A percentile compares a stretch with the other conserved stretches of the same genome.
Evolutionary conservation across 768 basidiomycete species (phyloP).

Genomic region (Auricularia cornea): DNA sequence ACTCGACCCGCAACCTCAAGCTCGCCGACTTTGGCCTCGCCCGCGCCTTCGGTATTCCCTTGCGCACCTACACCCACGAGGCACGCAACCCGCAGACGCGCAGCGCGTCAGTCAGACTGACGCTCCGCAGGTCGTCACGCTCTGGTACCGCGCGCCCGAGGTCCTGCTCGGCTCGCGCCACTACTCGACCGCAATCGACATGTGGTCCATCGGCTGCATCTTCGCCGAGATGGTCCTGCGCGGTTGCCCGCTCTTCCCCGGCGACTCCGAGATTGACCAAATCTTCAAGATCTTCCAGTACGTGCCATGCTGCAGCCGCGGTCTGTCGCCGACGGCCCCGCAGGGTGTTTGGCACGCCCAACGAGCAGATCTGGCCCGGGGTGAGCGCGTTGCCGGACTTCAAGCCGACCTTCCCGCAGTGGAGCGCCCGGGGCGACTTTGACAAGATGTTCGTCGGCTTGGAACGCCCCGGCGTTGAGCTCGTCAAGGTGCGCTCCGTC

Average conservation of each 20-base stretch:
- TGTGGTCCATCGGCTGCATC: slow-evolving; percentile 98
- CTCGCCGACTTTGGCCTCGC: slow-evolving; percentile 95
- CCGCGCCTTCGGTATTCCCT: slow-evolving; percentile 94
- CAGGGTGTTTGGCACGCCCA: slow-evolving; percentile 91
- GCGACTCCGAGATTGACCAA: slow-evolving; percentile 99
- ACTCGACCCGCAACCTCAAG: slow-evolving; percentile 84
- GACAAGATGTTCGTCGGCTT: slow-evolving; percentile 54
- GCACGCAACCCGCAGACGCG: slow-evolving; percentile 31
- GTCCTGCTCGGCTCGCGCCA: slow-evolving; percentile 92
- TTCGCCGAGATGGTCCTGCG: slow-evolving; percentile 98
- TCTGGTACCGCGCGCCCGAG: slow-evolving; percentile 99
- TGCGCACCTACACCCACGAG: slow-evolving; percentile 99
- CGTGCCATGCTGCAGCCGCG: slow-evolving; percentile 15
- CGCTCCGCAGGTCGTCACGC: slow-evolving; percentile 76
- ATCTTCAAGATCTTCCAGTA: slow-evolving; percentile 99
- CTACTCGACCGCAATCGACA: slow-evolving; percentile 96
- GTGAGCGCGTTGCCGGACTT: slow-evolving; percentile 85
- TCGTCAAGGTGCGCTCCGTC: slow-evolving; percentile 50
- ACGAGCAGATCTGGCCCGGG: slow-evolving; percentile 87
- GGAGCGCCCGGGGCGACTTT: slow-evolving; percentile 67
- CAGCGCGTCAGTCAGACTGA: neutral
- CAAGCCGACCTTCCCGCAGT: slow-evolving; percentile 94
- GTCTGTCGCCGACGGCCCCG: neutral
- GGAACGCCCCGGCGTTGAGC: slow-evolving; percentile 71
- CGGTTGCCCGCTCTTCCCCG: slow-evolving; percentile 88